Conservation (phyloP, 2,329 filamentous ascomycete species). For the Aspergillus sp. region DNA sequence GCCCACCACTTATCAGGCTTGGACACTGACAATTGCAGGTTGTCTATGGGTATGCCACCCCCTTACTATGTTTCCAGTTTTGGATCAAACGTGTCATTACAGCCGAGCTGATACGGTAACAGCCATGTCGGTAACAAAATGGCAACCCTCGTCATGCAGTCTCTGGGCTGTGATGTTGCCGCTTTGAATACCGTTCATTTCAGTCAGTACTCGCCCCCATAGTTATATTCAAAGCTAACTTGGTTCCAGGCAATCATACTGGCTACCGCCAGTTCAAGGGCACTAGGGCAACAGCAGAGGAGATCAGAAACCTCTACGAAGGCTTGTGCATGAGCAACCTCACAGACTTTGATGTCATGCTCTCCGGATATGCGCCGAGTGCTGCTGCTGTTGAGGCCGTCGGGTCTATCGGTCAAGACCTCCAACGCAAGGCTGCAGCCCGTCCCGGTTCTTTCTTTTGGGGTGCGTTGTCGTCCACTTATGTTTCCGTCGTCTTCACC, state of each 20-base stretch:
- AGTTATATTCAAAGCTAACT: background rate
- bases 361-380: slow-evolving; percentile 91
- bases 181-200: slow-evolving; percentile 97
- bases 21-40: slow-evolving; percentile 24
- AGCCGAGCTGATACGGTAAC: slow-evolving; percentile 4
- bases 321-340: slow-evolving; percentile 82
- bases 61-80: background rate
- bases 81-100: background rate
- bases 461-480: slow-evolving; percentile 48
- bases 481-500: background rate
- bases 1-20: background rate
- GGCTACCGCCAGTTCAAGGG: slow-evolving; percentile 89
- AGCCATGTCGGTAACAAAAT: slow-evolving; percentile 99
- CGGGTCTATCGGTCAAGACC: slow-evolving; percentile 77
- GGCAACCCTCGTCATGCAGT: slow-evolving; percentile 91
- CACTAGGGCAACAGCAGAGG: slow-evolving; percentile 73
- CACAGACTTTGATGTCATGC: slow-evolving; percentile 87
- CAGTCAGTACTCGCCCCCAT: slow-evolving; percentile 59
- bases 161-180: slow-evolving; percentile 87
- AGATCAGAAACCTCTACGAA: slow-evolving; percentile 80
- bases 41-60: slow-evolving; percentile 32
- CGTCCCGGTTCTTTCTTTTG: slow-evolving; percentile 84
- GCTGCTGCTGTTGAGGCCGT: slow-evolving; percentile 81
- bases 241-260: slow-evolving; percentile 80
- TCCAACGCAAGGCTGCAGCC: slow-evolving; percentile 64